phyloP scores from a whole-genome alignment of 2,329 filamentous ascomycete species.

The Diaporthe destruens region DNA sequence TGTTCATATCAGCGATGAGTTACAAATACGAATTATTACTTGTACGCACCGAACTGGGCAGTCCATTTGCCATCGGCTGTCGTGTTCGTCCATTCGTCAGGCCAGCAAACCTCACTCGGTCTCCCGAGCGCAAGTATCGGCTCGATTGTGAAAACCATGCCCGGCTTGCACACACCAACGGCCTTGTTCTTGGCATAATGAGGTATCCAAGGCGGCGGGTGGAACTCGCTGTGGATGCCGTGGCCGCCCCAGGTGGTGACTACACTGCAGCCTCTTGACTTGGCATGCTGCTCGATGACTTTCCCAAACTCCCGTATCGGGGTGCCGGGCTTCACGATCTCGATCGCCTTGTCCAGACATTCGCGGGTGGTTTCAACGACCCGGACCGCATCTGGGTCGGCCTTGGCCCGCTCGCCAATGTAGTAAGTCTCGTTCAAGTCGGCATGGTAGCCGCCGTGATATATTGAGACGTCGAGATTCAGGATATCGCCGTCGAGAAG shows the following conservation, averaged over 20 bases:
- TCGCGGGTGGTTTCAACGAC: constrained; percentile 92
- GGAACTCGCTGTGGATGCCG: constrained; percentile 93
- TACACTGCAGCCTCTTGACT: constrained; percentile 85
- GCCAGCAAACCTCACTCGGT: constrained; percentile 95
- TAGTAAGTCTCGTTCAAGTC: constrained; percentile 99
- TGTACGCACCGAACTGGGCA: constrained; percentile 83
- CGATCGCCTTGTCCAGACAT: constrained; percentile 88
- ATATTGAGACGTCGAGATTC: constrained; percentile 96
- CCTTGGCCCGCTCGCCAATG: constrained; percentile 87
- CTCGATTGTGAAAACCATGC: constrained; percentile 99
- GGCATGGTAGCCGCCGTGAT: constrained; percentile 94
- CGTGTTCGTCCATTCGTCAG: constrained; percentile 97
- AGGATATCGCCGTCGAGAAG: constrained; percentile 94
- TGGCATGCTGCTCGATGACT: constrained; percentile 94
- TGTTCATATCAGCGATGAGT: background rate
- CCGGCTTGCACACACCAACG: constrained; percentile 90
- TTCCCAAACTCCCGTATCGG: constrained; percentile 94
- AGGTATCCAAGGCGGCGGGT: constrained; percentile 92
- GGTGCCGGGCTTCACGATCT: constrained; percentile 91
- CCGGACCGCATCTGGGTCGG: constrained; percentile 87
- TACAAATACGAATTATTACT: constrained; percentile 48
- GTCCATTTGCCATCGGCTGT: constrained; percentile 91
- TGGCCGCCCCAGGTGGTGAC: constrained; percentile 97
- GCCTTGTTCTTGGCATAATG: constrained; percentile 99
- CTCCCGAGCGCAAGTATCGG: constrained; percentile 98